Evolutionary conservation across 2,329 filamentous ascomycete genomes (phyloP).

Genomic region (Claviceps cyperi): DNA sequence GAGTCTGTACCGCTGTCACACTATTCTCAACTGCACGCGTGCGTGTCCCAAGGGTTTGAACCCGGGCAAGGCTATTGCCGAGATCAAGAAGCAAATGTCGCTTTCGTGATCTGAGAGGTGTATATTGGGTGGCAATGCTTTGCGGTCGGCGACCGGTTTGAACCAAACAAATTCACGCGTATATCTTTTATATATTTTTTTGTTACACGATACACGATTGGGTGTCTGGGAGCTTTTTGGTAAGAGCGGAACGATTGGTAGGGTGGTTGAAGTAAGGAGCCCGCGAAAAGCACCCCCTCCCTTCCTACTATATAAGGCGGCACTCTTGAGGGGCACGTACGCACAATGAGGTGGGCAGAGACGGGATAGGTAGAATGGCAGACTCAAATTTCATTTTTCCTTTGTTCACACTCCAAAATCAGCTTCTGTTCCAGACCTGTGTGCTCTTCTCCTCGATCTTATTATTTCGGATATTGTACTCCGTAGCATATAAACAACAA

Average conservation of each 20-base stretch:
- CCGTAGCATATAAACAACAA: too few species aligned
- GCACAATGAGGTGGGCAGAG: conserved; percentile 1
- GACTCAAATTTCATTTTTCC: neutral
- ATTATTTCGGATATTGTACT: too few species aligned
- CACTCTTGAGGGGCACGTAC: conserved; percentile 7
- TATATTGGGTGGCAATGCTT: neutral
- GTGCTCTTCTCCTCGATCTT: too few species aligned
- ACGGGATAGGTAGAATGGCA: conserved; percentile 4
- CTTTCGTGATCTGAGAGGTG: conserved; percentile 14
- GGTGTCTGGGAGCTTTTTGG: conserved; percentile 1
- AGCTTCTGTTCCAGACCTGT: neutral
- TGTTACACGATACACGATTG: neutral
- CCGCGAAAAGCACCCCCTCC: neutral
- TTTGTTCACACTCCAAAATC: neutral
- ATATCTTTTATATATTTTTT: neutral
- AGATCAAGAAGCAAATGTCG: conserved; percentile 97
- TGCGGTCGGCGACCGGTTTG: neutral
- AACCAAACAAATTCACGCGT: neutral
- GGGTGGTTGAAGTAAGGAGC: neutral
- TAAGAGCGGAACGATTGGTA: neutral
- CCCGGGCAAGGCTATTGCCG: conserved; percentile 84
- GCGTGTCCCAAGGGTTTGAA: conserved; percentile 98
- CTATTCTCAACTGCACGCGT: conserved; percentile 95
- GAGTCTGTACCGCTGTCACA: conserved; percentile 98
- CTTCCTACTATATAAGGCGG: conserved; percentile 4